Percentiles rank a stretch among this genome's conserved stretches.
phyloP scores from a whole-genome alignment of 768 basidiomycete genomes.

The Xerocomellus intermedius region DNA sequence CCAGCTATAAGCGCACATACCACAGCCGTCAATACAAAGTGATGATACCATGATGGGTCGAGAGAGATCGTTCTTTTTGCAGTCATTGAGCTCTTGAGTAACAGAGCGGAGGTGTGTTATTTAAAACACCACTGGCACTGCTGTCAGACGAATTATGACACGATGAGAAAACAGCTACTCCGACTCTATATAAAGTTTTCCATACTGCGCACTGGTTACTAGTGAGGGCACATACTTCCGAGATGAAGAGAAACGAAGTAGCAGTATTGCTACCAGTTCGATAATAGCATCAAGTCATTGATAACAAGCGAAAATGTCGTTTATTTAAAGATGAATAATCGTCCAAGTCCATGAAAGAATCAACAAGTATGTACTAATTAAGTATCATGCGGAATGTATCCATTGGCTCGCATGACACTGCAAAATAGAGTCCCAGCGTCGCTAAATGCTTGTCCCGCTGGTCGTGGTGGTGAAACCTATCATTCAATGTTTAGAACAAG shows the following conservation, averaged over 20 bases:
- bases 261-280: neutral
- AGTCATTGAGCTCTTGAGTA: conserved; percentile 19
- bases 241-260: neutral
- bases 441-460: conserved; percentile 30
- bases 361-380: conserved; percentile 1
- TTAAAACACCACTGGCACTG: neutral
- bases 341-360: conserved; percentile 10
- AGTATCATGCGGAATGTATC: neutral
- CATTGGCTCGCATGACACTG: neutral
- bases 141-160: neutral
- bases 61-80: conserved; percentile 32
- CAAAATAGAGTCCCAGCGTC: neutral
- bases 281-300: neutral
- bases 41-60: conserved; percentile 53
- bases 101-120: neutral
- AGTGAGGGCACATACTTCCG: no score
- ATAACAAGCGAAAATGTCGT: neutral
- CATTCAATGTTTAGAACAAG: conserved; percentile 1
- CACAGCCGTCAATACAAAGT: conserved; percentile 40
- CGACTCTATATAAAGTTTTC: neutral
- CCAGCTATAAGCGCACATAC: conserved; percentile 44
- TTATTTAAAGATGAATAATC: neutral
- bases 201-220: no score
- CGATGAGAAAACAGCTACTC: neutral
- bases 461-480: conserved; percentile 32